Conservation (phyloP, 257 asterid genomes). For the Penstemon eatonii region DNA sequence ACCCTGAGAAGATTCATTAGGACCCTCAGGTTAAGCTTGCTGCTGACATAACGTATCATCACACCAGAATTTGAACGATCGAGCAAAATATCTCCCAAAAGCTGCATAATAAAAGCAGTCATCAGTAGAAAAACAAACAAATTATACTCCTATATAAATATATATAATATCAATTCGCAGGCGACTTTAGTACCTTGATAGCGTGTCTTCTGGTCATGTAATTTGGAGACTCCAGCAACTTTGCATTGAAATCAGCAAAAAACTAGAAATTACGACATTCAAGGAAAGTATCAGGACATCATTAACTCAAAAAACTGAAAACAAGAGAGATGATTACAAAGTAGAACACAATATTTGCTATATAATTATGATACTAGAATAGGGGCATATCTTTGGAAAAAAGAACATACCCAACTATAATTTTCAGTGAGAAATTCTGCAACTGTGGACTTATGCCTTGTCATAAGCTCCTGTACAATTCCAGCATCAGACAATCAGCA, state of each 20-base stretch:
- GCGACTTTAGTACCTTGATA: slow-evolving; percentile 54
- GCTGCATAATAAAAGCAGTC: slow-evolving; percentile 40
- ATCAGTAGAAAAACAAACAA: slow-evolving; percentile 6
- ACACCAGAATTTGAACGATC: slow-evolving; percentile 75
- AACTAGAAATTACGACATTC: slow-evolving; percentile 47
- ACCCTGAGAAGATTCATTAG: slow-evolving; percentile 93
- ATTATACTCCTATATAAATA: not conserved
- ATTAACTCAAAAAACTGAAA: not conserved
- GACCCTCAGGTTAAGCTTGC: slow-evolving; percentile 66
- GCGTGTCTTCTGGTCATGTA: slow-evolving; percentile 90
- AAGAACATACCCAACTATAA: slow-evolving; percentile 63
- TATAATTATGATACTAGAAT: not conserved
- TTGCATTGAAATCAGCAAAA: slow-evolving; percentile 79
- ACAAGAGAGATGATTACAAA: not conserved
- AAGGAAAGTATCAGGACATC: slow-evolving; percentile 3
- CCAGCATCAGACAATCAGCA: not conserved
- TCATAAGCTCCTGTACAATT: slow-evolving; percentile 75
- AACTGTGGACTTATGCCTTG: slow-evolving; percentile 90
- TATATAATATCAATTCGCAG: not conserved
- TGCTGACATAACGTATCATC: slow-evolving; percentile 85
- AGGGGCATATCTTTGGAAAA: slow-evolving; percentile 1
- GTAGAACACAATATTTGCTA: not conserved
- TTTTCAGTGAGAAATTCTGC: slow-evolving; percentile 72
- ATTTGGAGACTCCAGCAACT: slow-evolving; percentile 77
- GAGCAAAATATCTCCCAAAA: slow-evolving; percentile 85